A percentile compares a stretch with the other conserved stretches of the same genome.
phyloP scores from a whole-genome alignment of 352 stramenopile genomes.

The Hyaloperonospora brassicae region DNA sequence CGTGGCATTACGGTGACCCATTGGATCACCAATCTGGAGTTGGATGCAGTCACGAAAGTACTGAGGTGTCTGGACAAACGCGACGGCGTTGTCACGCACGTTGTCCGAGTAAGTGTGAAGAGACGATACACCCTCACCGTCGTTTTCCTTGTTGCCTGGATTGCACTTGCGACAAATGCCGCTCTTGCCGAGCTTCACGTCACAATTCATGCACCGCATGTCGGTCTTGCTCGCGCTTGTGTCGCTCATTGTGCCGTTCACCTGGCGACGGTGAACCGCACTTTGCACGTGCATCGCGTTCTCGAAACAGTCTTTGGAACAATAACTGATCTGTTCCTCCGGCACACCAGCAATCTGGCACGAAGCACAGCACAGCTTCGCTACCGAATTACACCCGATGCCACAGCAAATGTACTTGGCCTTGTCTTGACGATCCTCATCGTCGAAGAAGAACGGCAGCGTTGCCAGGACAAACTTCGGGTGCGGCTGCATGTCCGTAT shows the following conservation, averaged over 20 bases:
- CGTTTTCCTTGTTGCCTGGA: conserved; percentile 28
- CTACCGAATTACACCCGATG: conserved; percentile 66
- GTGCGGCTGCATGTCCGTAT: conserved; percentile 82
- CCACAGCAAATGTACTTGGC: conserved; percentile 71
- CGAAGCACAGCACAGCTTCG: conserved; percentile 74
- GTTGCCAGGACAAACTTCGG: conserved; percentile 68
- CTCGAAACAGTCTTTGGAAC: conserved; percentile 83
- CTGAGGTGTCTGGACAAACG: conserved; percentile 77
- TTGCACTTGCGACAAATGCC: conserved; percentile 75
- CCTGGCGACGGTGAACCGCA: conserved; percentile 69
- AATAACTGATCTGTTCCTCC: conserved; percentile 79
- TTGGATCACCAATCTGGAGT: conserved; percentile 71
- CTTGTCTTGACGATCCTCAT: conserved; percentile 66
- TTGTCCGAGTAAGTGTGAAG: conserved; percentile 76
- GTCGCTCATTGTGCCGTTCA: conserved; percentile 74
- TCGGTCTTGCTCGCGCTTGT: conserved; percentile 60
- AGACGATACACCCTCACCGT: conserved; percentile 44
- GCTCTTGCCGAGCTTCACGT: conserved; percentile 59
- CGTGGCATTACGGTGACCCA: conserved; percentile 75
- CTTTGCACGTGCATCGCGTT: conserved; percentile 77
- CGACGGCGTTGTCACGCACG: conserved; percentile 66
- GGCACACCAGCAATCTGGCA: conserved; percentile 80
- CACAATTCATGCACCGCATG: conserved; percentile 68
- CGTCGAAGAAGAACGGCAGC: conserved; percentile 76
- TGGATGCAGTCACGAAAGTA: conserved; percentile 83